Conservation (phyloP, 73 alveolate species). For the Tetrahymena elliotti region DNA sequence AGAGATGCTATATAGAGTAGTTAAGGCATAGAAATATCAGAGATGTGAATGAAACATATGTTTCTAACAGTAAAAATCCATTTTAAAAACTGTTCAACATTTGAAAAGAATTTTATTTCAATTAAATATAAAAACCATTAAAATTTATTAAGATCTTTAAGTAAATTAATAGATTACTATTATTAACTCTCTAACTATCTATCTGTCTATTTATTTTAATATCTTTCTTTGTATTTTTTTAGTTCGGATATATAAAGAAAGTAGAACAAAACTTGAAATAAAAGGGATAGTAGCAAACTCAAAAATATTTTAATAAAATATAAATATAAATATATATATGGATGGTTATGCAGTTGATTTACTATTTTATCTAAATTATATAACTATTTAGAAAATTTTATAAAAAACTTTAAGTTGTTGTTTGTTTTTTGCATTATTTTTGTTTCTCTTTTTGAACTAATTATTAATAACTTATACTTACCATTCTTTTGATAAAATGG, state of each 20-base stretch:
- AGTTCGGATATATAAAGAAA: background rate
- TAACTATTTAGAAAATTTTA: background rate
- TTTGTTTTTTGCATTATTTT: too few relatives aligned
- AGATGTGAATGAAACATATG: background rate
- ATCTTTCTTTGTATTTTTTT: background rate
- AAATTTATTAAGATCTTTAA: too few relatives aligned
- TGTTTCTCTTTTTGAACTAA: background rate
- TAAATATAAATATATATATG: background rate
- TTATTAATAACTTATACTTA: too few relatives aligned
- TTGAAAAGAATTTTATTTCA: too few relatives aligned
- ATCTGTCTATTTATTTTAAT: too few relatives aligned
- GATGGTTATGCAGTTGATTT: background rate
- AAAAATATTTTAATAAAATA: too few relatives aligned
- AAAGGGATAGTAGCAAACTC: background rate
- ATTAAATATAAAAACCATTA: too few relatives aligned
- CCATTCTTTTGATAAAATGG: background rate
- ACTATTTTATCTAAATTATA: background rate
- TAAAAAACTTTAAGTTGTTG: too few relatives aligned
- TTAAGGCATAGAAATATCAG: background rate
- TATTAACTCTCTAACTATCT: too few relatives aligned
- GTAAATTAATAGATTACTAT: too few relatives aligned
- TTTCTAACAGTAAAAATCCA: too few relatives aligned
- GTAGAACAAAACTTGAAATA: background rate
- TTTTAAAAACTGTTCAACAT: background rate
- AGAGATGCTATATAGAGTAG: background rate